Conservation (phyloP, 2,329 filamentous ascomycete genomes). For the Cadophora gregata region DNA sequence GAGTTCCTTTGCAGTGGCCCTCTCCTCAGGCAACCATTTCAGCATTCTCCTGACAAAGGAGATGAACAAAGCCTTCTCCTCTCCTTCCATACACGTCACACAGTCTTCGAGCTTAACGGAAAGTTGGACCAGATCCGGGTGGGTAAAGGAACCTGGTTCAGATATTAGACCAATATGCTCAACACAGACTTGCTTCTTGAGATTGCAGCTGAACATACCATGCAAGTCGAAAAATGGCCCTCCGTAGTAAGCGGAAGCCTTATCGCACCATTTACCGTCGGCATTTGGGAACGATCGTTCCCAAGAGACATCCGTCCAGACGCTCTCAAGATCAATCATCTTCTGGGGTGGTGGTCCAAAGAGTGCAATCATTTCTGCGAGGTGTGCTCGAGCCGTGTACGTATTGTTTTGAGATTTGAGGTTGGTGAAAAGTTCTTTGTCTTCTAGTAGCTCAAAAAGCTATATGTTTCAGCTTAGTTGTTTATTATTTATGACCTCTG, state of each 20-base stretch:
- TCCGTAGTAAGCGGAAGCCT: conserved; percentile 18
- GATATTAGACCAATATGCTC: no score
- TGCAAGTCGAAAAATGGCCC: conserved; percentile 22
- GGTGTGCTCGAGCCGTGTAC: conserved; percentile 33
- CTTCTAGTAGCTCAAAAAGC: conserved; percentile 35
- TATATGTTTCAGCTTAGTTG: no score
- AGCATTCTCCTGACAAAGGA: conserved; percentile 24
- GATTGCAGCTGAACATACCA: conserved; percentile 11
- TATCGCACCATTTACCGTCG: conserved; percentile 20
- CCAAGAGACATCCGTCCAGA: conserved; percentile 16
- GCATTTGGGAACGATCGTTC: not conserved
- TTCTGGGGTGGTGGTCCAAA: conserved; percentile 30
- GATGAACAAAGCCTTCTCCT: conserved; percentile 22
- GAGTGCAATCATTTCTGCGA: conserved; percentile 33
- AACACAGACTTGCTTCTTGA: no score
- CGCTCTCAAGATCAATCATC: conserved; percentile 22
- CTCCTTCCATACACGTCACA: conserved; percentile 17
- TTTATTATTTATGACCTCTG: no score
- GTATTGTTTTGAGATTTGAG: conserved; percentile 25
- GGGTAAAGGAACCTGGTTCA: conserved; percentile 9
- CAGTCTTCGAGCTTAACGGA: conserved; percentile 16
- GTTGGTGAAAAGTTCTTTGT: conserved; percentile 29
- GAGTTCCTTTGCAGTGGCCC: conserved; percentile 23
- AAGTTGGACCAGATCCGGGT: conserved; percentile 9
- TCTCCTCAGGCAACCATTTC: conserved; percentile 22